Evolutionary conservation across 176 grass and related monocot species (phyloP).

Genomic region (Lolium rigidum): DNA sequence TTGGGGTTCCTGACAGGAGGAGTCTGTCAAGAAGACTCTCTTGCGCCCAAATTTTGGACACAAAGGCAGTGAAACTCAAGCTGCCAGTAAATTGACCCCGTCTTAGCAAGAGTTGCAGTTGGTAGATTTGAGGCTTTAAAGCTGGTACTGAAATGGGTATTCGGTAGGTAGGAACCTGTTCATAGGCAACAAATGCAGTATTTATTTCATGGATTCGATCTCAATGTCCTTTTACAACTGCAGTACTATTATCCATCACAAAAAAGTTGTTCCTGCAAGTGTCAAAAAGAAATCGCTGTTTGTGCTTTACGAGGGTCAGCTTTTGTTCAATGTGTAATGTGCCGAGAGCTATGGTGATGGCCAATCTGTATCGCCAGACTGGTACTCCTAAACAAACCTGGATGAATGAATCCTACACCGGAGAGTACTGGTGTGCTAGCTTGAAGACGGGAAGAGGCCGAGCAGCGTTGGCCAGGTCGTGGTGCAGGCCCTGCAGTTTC

Average conservation of each 20-base stretch:
- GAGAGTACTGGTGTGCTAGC: background rate
- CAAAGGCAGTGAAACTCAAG: conserved; percentile 3
- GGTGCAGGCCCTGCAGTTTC: too few species aligned
- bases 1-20: conserved; percentile 14
- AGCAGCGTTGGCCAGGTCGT: too few species aligned
- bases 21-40: background rate
- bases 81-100: conserved; percentile 15
- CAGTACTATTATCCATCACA: background rate
- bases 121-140: background rate
- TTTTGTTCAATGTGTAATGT: background rate
- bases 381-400: background rate
- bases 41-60: background rate
- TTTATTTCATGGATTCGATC: conserved; percentile 1
- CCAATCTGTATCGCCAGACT: background rate
- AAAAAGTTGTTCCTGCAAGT: background rate
- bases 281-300: background rate
- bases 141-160: conserved; percentile 11
- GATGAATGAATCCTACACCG: too few species aligned
- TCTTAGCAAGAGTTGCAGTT: background rate
- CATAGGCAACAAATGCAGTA: background rate
- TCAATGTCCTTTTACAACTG: background rate
- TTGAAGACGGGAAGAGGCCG: too few species aligned
- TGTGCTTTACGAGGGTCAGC: background rate
- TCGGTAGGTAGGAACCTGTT: background rate
- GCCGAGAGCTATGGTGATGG: background rate